Evolutionary conservation across 208 protist genomes (phyloP).

Genomic region (Trichomonas vaginalis): DNA sequence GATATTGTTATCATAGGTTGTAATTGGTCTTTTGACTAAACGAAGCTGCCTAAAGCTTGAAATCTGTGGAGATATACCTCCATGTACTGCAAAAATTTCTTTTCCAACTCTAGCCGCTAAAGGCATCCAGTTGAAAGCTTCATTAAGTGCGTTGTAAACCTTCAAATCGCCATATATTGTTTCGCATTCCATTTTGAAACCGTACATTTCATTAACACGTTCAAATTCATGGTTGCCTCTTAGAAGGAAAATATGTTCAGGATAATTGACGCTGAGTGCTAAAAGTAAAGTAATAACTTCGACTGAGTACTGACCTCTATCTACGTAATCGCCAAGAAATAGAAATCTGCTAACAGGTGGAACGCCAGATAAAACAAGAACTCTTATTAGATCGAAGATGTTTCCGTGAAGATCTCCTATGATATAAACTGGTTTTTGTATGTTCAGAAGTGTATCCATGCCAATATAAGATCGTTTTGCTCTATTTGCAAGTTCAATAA

Average conservation of each 20-base stretch:
- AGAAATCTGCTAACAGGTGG: background rate
- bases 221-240: background rate
- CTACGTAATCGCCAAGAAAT: slow-evolving; percentile 10
- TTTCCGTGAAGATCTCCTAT: background rate
- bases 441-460: background rate
- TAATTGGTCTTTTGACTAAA: background rate
- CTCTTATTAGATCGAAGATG: background rate
- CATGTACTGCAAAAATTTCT: background rate
- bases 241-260: background rate
- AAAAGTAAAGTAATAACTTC: background rate
- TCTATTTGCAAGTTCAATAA: background rate
- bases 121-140: background rate
- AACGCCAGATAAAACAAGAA: background rate
- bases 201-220: background rate
- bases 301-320: background rate
- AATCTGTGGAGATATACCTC: background rate
- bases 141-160: background rate
- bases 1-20: background rate
- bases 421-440: background rate
- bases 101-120: background rate
- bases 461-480: background rate
- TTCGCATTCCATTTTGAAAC: background rate
- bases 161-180: too few species aligned
- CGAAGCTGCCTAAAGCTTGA: background rate
- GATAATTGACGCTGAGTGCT: background rate